Evolutionary conservation across 75 land plant species (phyloP), one percentile per base, ranked within the genome.

Genomic region (Selaginella tamariscina): DNA sequence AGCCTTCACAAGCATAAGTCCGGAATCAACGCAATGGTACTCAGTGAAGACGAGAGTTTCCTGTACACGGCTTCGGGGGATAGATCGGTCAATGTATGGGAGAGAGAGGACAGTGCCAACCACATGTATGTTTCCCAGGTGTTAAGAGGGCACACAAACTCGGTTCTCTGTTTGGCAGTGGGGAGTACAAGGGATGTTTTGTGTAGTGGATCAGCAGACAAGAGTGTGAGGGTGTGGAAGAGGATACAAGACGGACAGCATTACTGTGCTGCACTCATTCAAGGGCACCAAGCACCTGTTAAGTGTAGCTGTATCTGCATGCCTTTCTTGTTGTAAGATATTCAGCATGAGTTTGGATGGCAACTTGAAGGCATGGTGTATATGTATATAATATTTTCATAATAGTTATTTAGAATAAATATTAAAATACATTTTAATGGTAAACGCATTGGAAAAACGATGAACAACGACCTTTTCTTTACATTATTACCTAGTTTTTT

Each of bases 51-150:
- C 15, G 83, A 60, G 2, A 0, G 55, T 0, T 1, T 82, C 23
- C 56, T 84, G 31, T 89, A 89, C 79, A 69, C 80, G 0, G 94
- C 82, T 1, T 80, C 90, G 0, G 81, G 92, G 13, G 85, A 86
- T 56, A 89, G 84, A 56, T 0, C 68, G 31, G 76, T 87, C 27
- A 75, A 67, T 26, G 77, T 74, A 23, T 89, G 87, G 93, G 74
- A 78, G 60, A 54, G 56, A 29, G 79, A 70, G 65, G 65, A 69
- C 26, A 69, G 30, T 22, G 55, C 32, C 21, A 27, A 55, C 11
- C 65, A 56, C 55, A 60, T 82, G 68, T 49, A 31, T 11, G 75
- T 75, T 65, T 59, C 75, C 31, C 85, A 81, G 0, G 32, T 67
- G 1, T 80, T 89, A 5, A 70, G 80, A 15, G 87, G 91, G 8